Percentiles rank a stretch among this genome's conserved stretches.
These are phyloP conservation scores for Nicotiana undulata DNA, from an alignment of 257 asterid genomes.

Conservation along the genomic window DNA sequence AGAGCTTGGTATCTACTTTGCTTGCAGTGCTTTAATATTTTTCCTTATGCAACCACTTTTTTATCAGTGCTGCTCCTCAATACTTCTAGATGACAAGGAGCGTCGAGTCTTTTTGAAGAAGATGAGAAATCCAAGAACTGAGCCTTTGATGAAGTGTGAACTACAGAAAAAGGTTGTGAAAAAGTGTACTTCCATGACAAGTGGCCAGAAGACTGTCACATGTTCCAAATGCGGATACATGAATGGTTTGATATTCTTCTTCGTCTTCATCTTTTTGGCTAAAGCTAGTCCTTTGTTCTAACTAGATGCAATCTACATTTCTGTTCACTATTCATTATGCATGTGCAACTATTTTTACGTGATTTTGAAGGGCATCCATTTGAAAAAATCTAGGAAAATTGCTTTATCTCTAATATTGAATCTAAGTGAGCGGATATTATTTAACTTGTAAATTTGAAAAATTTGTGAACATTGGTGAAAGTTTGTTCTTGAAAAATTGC, in stretches of 20 bases:
- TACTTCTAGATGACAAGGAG: constrained; percentile 57
- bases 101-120: constrained; percentile 40
- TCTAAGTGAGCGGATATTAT: neutral
- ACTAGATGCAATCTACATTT: neutral
- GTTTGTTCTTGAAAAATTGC: no score
- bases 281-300: neutral
- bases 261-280: neutral
- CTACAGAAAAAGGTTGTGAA: constrained; percentile 40
- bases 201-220: constrained; percentile 30
- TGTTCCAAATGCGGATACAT: constrained; percentile 69
- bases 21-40: neutral
- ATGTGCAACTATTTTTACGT: neutral
- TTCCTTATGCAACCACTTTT: neutral
- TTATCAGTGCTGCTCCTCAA: constrained; percentile 61
- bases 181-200: constrained; percentile 56
- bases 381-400: neutral
- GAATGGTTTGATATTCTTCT: constrained; percentile 52
- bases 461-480: no score
- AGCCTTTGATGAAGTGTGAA: constrained; percentile 55
- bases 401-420: neutral
- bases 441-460: neutral
- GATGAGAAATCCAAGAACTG: constrained; percentile 66
- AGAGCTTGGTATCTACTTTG: neutral
- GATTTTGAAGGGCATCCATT: neutral
- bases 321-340: neutral